Evolutionary conservation across 2,329 filamentous ascomycete genomes (phyloP), one percentile per base, ranked within the genome.

Genomic region (Ceratocystis diversiconidia): DNA sequence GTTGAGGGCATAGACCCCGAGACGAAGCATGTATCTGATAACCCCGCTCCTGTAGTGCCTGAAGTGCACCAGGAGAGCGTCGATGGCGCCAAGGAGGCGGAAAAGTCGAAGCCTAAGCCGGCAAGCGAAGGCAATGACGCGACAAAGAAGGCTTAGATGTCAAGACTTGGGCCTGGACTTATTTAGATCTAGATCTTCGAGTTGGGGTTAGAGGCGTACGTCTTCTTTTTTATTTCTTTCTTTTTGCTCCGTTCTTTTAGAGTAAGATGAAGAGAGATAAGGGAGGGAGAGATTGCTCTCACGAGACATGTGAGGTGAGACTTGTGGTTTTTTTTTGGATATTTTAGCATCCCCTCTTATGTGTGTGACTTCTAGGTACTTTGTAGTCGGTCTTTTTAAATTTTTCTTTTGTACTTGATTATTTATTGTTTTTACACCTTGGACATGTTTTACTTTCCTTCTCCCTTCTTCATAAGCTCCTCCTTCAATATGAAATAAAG

Each of bases 51-150:
- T n/a, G 73, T 71, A 48, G 74, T 77, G 66, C 48, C 48, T 6
- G 19, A 52, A 4, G 75, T 76, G 55, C 74, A 71, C 46, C 74
- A 76, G 32, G 73, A 80, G 70, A 79, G 84, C 72, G 77, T 81
- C 66, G 82, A 83, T 68, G 83, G 83, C 67, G 82, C 84, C 74
- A 81, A 79, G 71, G 83, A 83, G 72, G 76, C 79, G 15, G 80
- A 82, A 71, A 77, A 77, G 69, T 77, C 75, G 69, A 76, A 79
- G 70, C 80, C 83, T 52, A 85, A 85, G 76, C 84, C 84, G 43
- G 84, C 82, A 1, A 86, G 83, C 70, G 84, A 86, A 70, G 79
- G 79, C 67, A 82, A 83, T 69, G 83, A 85, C 71, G 83, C 84
- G 32, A 82, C 78, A 15, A 72, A 70, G 60, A 57, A 62, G 60